phyloP scores from a whole-genome alignment of 805 yeast species.

The Candida berthetii region DNA sequence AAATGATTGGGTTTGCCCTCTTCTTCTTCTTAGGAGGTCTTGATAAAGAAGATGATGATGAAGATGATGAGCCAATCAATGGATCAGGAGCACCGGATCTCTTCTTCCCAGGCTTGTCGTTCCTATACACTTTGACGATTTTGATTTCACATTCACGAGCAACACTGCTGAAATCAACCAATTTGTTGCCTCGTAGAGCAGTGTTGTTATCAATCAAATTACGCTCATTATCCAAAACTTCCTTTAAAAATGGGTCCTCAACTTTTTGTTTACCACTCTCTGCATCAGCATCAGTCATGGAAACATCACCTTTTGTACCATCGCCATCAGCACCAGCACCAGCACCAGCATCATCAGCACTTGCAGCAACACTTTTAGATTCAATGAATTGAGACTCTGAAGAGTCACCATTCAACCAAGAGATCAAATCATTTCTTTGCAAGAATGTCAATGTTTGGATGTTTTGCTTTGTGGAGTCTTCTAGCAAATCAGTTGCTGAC shows the following conservation, averaged over 20 bases:
- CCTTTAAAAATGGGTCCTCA: slow-evolving; percentile 28
- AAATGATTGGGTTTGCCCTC: slow-evolving; percentile 59
- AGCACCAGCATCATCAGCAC: slow-evolving; percentile 1
- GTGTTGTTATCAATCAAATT: slow-evolving; percentile 53
- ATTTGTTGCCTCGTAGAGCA: slow-evolving; percentile 58
- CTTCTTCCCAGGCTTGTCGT: not conserved
- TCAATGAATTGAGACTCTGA: slow-evolving; percentile 51
- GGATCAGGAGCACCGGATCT: not conserved
- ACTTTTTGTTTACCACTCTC: slow-evolving; percentile 9
- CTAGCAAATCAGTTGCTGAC: slow-evolving; percentile 75
- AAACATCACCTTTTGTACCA: slow-evolving; percentile 1
- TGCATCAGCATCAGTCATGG: not conserved
- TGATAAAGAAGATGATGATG: slow-evolving; percentile 9
- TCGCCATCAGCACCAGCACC: not conserved
- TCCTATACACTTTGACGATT: slow-evolving; percentile 32
- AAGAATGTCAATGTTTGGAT: slow-evolving; percentile 72
- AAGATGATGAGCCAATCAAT: slow-evolving; percentile 1
- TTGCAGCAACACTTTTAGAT: slow-evolving; percentile 8
- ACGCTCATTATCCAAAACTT: slow-evolving; percentile 33
- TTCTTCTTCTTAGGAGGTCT: slow-evolving; percentile 18
- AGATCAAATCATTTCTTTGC: slow-evolving; percentile 77
- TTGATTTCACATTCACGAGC: slow-evolving; percentile 59
- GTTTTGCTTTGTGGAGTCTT: slow-evolving; percentile 57
- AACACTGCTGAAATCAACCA: slow-evolving; percentile 60
- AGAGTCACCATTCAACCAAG: slow-evolving; percentile 73